Evolutionary conservation across 768 basidiomycete species (phyloP).

Genomic region (Antrodiella citrinella): DNA sequence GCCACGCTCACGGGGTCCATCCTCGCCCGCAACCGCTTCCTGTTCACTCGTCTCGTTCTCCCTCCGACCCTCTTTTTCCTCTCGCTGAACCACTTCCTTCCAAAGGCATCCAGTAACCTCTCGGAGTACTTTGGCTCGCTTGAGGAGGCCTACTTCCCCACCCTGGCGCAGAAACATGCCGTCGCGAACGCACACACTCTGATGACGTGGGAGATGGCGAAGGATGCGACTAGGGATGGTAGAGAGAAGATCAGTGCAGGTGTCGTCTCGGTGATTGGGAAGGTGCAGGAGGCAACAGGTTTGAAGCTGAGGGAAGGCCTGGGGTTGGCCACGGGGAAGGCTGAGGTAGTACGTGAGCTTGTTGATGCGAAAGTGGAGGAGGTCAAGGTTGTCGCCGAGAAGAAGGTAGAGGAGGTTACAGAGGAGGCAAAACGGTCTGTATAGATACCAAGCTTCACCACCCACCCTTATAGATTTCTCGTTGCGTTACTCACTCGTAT

Average conservation of each 20-base stretch:
- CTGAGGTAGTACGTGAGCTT: slow-evolving; percentile 8
- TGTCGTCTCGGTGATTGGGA: slow-evolving; percentile 40
- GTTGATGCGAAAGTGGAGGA: slow-evolving; percentile 8
- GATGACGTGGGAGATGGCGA: slow-evolving; percentile 52
- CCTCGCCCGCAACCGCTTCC: slow-evolving; percentile 65
- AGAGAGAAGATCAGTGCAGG: slow-evolving; percentile 36
- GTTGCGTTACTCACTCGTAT: too few relatives aligned
- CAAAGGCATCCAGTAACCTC: slow-evolving; percentile 69
- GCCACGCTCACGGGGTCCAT: slow-evolving; percentile 86
- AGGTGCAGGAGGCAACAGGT: slow-evolving; percentile 63
- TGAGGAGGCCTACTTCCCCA: slow-evolving; percentile 66
- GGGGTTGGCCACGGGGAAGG: slow-evolving; percentile 26
- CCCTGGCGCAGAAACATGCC: slow-evolving; percentile 58
- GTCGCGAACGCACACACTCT: slow-evolving; percentile 50
- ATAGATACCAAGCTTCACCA: too few relatives aligned
- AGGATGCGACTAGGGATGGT: slow-evolving; percentile 41
- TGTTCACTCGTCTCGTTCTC: slow-evolving; percentile 61
- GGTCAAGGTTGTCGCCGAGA: slow-evolving; percentile 2
- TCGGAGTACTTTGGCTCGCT: slow-evolving; percentile 54
- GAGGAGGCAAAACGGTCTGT: too few relatives aligned
- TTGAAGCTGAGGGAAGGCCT: slow-evolving; percentile 59
- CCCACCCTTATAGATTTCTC: too few relatives aligned
- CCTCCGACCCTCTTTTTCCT: slow-evolving; percentile 68
- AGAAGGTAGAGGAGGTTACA: slow-evolving; percentile 8
- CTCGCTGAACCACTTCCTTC: slow-evolving; percentile 80